Evolutionary conservation across 495 filamentous ascomycete genomes (phyloP).

Genomic region (Neurospora sp.): DNA sequence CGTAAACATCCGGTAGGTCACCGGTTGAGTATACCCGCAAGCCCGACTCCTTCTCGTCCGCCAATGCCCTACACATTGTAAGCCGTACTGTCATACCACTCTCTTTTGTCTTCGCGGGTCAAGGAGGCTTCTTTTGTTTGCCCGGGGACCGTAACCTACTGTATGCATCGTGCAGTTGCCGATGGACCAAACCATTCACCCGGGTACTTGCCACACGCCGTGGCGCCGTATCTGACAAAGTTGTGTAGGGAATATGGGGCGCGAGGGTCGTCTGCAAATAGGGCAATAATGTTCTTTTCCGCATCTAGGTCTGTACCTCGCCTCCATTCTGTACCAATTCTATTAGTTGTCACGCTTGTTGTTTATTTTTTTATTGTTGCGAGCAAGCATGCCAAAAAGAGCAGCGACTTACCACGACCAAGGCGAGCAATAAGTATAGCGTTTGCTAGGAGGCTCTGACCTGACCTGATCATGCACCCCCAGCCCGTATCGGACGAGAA

Average conservation of each 20-base stretch:
- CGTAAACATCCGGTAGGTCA: conserved; percentile 84
- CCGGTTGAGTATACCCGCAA: conserved; percentile 82
- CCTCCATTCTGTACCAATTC: conserved; percentile 60
- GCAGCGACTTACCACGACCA: conserved; percentile 60
- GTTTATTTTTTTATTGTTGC: background rate
- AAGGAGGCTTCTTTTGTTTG: background rate
- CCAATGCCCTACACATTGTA: conserved; percentile 52
- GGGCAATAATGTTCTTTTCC: conserved; percentile 62
- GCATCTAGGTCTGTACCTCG: conserved; percentile 45
- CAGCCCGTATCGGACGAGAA: conserved; percentile 94
- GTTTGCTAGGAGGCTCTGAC: conserved; percentile 88
- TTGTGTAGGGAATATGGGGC: conserved; percentile 93
- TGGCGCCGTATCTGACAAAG: conserved; percentile 82
- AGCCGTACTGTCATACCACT: conserved; percentile 9
- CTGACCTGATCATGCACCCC: conserved; percentile 98
- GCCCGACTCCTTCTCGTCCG: conserved; percentile 45
- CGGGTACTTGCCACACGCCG: conserved; percentile 84
- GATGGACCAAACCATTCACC: conserved; percentile 99
- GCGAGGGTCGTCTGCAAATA: conserved; percentile 80
- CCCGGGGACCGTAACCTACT: conserved; percentile 46
- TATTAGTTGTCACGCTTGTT: conserved; percentile 13
- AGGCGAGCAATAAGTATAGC: conserved; percentile 59
- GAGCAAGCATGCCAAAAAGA: background rate
- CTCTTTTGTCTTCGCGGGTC: background rate
- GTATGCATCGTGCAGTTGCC: conserved; percentile 89